Evolutionary conservation across 768 basidiomycete genomes (phyloP), one percentile per base, ranked within the genome.

Genomic region (Rhodotorula kratochvilovae): DNA sequence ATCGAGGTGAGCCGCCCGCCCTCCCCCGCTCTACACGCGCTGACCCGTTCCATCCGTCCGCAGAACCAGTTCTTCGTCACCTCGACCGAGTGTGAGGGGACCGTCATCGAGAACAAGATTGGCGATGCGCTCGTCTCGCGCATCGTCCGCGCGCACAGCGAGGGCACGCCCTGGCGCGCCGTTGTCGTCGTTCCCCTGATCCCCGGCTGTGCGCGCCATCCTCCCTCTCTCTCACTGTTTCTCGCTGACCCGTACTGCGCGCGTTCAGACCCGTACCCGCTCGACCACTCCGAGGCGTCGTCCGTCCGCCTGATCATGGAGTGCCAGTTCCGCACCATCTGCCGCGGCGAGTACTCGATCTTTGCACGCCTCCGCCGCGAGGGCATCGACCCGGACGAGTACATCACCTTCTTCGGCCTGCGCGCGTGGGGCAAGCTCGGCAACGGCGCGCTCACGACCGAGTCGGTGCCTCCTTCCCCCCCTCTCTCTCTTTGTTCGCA

Each of bases 261-360:
- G 6, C 39, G 4, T 36, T 27, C 57, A 75, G 73, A 75, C 67
- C 76, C 78, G 0, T 74, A 73, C 74, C 88, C 95, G 2, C 86
- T 99, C 53, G 96, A 97, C 79, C 89, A 94, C 75, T 86, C 88
- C 60, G 93, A 96, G 78, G 96, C 93, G 12, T 91, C 89, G 78
- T 89, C 92, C 33, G 92, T 92, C 79, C 91, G 95, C 45, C 89
- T 98, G 66, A 98, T 98, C 78, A 78, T 97, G 48, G 92, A 99
- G 78, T 95, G 92, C 77, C 96, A 99, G 80, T 94, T 91, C 77
- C 85, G 89, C 68, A 89, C 92, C 0, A 89, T 98, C 57, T 85
- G 85, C 65, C 85, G 95, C 57, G 96, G 96, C 2, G 90, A 92
- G 7, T 84, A 90, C 79, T 96, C 93, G 6, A 95, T 99, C 75